Conservation (phyloP, 208 protist genomes). For the Trichomonas vaginalis region DNA sequence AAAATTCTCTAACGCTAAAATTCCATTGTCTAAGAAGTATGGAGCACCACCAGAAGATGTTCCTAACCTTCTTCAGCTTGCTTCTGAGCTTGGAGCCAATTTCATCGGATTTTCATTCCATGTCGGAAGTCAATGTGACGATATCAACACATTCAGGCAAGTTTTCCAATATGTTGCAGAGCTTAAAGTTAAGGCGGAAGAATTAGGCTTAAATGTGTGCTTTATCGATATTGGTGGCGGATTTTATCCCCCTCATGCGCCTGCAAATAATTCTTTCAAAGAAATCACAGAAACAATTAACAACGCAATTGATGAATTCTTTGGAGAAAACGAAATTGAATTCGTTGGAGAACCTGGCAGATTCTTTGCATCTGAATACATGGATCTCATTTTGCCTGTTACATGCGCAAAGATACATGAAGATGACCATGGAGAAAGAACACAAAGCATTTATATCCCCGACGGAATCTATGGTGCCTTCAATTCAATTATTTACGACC, state of each 20-base stretch:
- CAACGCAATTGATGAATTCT: not conserved
- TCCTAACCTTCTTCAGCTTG: not conserved
- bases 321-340: not conserved
- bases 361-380: not conserved
- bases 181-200: not conserved
- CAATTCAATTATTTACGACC: not conserved
- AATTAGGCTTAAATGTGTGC: not conserved
- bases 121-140: not conserved
- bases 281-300: not conserved
- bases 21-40: not conserved
- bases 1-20: not conserved
- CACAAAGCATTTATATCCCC: not conserved
- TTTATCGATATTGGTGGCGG: conserved; percentile 2
- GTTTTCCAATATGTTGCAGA: not conserved
- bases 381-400: not conserved
- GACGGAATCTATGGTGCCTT: not conserved
- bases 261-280: not conserved
- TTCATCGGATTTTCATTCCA: not conserved
- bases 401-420: not conserved
- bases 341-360: not conserved
- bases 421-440: not conserved
- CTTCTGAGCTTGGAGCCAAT: not conserved
- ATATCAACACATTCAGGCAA: not conserved
- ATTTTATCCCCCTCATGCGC: not conserved
- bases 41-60: not conserved